Evolutionary conservation across 495 filamentous ascomycete species (phyloP).

Genomic region (Cercophora sp.): DNA sequence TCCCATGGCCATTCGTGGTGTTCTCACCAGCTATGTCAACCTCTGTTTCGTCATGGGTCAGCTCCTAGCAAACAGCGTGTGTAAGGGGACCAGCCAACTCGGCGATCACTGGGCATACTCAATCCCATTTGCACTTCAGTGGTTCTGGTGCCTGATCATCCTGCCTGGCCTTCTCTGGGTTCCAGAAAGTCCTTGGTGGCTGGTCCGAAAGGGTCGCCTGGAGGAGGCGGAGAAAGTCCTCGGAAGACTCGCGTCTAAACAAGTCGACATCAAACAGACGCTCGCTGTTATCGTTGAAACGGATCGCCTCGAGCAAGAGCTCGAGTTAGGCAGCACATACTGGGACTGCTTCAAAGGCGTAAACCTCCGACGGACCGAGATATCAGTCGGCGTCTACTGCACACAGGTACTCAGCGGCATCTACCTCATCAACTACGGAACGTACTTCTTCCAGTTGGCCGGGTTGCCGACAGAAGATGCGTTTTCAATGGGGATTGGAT

Average conservation of each 20-base stretch:
- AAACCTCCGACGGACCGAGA: conserved; percentile 55
- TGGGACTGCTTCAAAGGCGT: conserved; percentile 52
- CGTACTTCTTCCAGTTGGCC: conserved; percentile 62
- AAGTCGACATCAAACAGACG: conserved; percentile 36
- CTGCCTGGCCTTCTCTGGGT: conserved; percentile 52
- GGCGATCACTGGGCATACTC: conserved; percentile 49
- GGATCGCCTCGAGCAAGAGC: conserved; percentile 54
- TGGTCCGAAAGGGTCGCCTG: conserved; percentile 52
- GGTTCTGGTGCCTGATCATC: conserved; percentile 62
- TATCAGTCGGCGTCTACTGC: conserved; percentile 46
- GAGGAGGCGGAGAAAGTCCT: conserved; percentile 48
- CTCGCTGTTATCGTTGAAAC: conserved; percentile 61
- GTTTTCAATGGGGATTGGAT: conserved; percentile 50
- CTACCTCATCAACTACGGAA: conserved; percentile 55
- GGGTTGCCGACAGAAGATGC: conserved; percentile 47
- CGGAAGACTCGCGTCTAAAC: conserved; percentile 36
- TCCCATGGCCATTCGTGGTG: conserved; percentile 53
- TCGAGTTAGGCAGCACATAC: conserved; percentile 54
- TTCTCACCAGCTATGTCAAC: conserved; percentile 58
- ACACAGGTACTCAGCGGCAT: conserved; percentile 51
- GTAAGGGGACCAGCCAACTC: conserved; percentile 43
- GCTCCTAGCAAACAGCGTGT: conserved; percentile 52
- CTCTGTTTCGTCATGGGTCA: conserved; percentile 67
- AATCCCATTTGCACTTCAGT: conserved; percentile 60
- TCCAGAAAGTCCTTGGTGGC: conserved; percentile 63